phyloP scores from a whole-genome alignment of 2,329 filamentous ascomycete genomes.

The Pseudogymnoascus sp. region DNA sequence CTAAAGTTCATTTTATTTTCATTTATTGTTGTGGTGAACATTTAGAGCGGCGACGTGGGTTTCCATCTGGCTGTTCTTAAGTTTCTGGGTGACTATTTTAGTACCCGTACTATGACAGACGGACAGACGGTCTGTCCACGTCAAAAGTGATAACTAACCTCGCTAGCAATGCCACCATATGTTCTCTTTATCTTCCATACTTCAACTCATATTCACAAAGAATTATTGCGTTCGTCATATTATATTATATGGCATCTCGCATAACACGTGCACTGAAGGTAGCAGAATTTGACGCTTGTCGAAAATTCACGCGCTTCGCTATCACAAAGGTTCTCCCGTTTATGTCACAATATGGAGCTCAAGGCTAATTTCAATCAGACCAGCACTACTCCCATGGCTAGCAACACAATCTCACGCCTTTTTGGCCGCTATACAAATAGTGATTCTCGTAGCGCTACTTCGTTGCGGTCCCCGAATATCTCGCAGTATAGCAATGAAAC shows the following conservation, averaged over 20 bases:
- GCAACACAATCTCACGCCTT: background rate
- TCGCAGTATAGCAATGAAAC: background rate
- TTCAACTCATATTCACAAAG: background rate
- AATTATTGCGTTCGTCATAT: background rate
- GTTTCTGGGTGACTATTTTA: background rate
- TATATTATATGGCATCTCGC: background rate
- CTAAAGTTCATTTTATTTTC: background rate
- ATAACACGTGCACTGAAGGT: background rate
- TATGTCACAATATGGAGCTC: background rate
- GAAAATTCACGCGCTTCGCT: background rate
- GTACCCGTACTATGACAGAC: background rate
- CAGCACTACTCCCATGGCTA: background rate
- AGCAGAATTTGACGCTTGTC: background rate
- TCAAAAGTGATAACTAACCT: constrained; percentile 6
- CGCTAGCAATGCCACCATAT: background rate
- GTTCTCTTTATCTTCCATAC: background rate
- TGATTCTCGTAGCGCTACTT: no score
- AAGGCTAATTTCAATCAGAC: background rate
- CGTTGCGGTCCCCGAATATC: background rate
- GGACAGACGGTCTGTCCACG: background rate
- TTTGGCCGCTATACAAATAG: background rate
- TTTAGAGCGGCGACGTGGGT: background rate
- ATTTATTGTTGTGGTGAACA: background rate
- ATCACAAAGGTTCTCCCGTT: background rate
- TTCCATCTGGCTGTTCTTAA: background rate